These are phyloP conservation scores for Ophiostoma himal-ulmi DNA, from an alignment of 2,329 filamentous ascomycete genomes.

Conservation along the genomic window DNA sequence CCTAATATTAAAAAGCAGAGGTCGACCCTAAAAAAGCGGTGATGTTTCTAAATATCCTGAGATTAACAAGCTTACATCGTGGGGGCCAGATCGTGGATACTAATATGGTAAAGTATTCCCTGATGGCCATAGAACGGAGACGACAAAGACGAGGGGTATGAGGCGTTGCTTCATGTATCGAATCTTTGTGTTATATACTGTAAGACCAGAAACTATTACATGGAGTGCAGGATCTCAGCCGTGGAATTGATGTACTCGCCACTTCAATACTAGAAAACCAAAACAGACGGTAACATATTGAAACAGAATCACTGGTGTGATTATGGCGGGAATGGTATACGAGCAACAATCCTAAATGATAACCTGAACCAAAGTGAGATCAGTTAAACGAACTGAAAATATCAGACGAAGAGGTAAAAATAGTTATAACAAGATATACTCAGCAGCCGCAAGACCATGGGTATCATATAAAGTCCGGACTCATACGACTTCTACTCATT, in stretches of 20 bases:
- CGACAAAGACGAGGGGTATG: not conserved
- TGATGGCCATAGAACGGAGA: not conserved
- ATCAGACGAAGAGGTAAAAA: too few species aligned
- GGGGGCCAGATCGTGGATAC: not conserved
- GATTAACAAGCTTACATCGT: not conserved
- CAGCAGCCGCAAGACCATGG: too few species aligned
- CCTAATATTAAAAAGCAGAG: too few species aligned
- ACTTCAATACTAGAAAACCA: not conserved
- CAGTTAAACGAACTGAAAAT: too few species aligned
- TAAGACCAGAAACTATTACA: not conserved
- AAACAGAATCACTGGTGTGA: not conserved
- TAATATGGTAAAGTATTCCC: not conserved
- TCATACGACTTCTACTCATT: not conserved
- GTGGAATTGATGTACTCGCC: not conserved
- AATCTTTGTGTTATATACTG: not conserved
- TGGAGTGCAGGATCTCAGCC: not conserved
- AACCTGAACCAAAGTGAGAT: not conserved
- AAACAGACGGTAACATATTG: not conserved
- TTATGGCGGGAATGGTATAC: too few species aligned
- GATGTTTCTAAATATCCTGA: not conserved
- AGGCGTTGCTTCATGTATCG: not conserved
- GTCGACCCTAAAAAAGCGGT: too few species aligned
- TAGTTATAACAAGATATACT: too few species aligned
- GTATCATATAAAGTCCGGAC: not conserved
- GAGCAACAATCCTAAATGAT: not conserved